A percentile compares a stretch with the other conserved stretches of the same genome.
These are phyloP conservation scores for Plenodomus lindquistii DNA, from an alignment of 2,329 filamentous ascomycete genomes.

Conservation along the genomic window DNA sequence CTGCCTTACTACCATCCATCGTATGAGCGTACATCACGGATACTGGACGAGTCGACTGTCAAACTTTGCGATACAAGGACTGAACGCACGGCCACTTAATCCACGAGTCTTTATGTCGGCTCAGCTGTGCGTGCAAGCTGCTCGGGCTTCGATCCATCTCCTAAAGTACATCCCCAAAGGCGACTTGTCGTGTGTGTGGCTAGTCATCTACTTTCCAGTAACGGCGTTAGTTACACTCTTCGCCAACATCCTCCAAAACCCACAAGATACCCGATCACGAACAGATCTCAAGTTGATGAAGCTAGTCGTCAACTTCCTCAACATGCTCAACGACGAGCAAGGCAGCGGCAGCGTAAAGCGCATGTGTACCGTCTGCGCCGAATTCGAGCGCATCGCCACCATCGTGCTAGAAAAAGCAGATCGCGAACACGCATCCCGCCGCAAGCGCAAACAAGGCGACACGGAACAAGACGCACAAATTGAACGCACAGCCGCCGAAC, in stretches of 20 bases:
- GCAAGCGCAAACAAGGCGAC: slow-evolving; percentile 77
- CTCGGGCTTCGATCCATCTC: slow-evolving; percentile 87
- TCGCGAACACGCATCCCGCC: slow-evolving; percentile 75
- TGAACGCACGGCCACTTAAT: slow-evolving; percentile 89
- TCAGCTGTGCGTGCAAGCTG: slow-evolving; percentile 88
- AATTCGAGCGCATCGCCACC: slow-evolving; percentile 92
- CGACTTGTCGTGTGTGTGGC: slow-evolving; percentile 93
- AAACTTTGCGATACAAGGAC: slow-evolving; percentile 91
- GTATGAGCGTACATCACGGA: slow-evolving; percentile 97
- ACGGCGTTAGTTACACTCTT: slow-evolving; percentile 94
- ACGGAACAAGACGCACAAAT: slow-evolving; percentile 52
- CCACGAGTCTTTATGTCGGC: slow-evolving; percentile 94
- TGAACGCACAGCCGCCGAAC: slow-evolving; percentile 42
- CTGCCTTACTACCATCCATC: slow-evolving; percentile 94
- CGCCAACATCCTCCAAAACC: slow-evolving; percentile 94
- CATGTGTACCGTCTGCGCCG: slow-evolving; percentile 92
- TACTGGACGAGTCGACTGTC: slow-evolving; percentile 97
- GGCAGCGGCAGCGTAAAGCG: slow-evolving; percentile 88
- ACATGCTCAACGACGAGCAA: slow-evolving; percentile 84
- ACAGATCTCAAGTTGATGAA: slow-evolving; percentile 92
- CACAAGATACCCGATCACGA: slow-evolving; percentile 82
- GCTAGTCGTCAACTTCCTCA: slow-evolving; percentile 88
- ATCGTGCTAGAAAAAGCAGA: slow-evolving; percentile 90
- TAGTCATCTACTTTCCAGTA: slow-evolving; percentile 95
- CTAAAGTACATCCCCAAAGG: slow-evolving; percentile 96